Conservation (phyloP, 2,329 filamentous ascomycete species). For the Fusarium armeniacum region DNA sequence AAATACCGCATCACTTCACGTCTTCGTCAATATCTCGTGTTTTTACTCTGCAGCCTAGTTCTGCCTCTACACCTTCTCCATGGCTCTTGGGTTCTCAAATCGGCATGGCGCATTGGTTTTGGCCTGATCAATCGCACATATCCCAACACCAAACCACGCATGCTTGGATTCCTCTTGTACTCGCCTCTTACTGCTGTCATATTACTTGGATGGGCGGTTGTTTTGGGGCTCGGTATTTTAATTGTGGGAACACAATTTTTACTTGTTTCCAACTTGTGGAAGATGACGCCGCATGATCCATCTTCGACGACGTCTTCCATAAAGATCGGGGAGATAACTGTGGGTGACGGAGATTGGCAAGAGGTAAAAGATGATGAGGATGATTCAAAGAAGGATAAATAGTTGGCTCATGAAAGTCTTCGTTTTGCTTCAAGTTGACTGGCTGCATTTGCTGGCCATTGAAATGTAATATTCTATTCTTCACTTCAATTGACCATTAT, state of each 20-base stretch:
- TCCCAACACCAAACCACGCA: conserved; percentile 12
- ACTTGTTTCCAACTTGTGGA: conserved; percentile 7
- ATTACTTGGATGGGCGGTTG: neutral
- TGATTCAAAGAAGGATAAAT: neutral
- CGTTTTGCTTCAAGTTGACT: no score
- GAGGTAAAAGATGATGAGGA: neutral
- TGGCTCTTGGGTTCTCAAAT: conserved; percentile 27
- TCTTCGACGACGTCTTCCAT: neutral
- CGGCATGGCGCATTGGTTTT: conserved; percentile 26
- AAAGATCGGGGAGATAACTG: neutral
- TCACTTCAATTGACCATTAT: no score
- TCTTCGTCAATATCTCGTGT: conserved; percentile 1
- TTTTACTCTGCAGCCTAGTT: neutral
- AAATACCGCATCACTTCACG: conserved; percentile 24
- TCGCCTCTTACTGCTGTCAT: conserved; percentile 4
- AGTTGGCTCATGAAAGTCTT: neutral
- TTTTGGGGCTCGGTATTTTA: neutral
- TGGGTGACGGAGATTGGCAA: neutral
- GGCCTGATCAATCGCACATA: conserved; percentile 25
- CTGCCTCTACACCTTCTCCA: conserved; percentile 27
- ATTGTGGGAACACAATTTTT: conserved; percentile 5
- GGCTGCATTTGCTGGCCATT: no score
- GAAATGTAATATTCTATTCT: neutral
- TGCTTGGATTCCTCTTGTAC: conserved; percentile 23
- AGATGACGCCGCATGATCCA: neutral